phyloP scores from a whole-genome alignment of 352 stramenopile genomes.

The Pythium periplocum region DNA sequence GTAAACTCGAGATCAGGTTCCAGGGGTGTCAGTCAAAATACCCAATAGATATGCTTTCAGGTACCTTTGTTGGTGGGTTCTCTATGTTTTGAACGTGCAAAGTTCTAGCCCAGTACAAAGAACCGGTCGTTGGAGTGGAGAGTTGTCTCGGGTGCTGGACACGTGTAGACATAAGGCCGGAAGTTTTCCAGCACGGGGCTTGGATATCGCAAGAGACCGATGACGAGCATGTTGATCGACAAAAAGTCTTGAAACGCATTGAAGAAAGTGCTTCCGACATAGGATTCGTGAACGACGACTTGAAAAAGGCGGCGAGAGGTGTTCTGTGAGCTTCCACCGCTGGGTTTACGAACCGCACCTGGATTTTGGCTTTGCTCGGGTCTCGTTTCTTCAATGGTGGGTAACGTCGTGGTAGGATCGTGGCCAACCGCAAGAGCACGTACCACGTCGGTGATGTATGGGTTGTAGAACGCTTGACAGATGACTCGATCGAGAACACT shows the following conservation, averaged over 20 bases:
- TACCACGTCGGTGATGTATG: constrained; percentile 65
- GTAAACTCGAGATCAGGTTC: constrained; percentile 5
- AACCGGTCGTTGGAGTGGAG: constrained; percentile 48
- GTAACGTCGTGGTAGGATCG: not conserved
- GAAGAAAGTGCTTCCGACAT: constrained; percentile 34
- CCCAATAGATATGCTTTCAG: constrained; percentile 3
- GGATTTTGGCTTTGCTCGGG: not conserved
- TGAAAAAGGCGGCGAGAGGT: constrained; percentile 24
- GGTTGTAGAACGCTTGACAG: constrained; percentile 79
- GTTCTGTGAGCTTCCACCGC: too few relatives aligned
- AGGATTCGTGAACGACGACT: constrained; percentile 29
- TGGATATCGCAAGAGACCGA: constrained; percentile 42
- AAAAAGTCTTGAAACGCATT: constrained; percentile 46
- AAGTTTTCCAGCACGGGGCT: constrained; percentile 42
- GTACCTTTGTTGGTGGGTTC: not conserved
- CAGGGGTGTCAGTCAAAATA: not conserved
- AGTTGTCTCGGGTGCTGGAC: constrained; percentile 31
- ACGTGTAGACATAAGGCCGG: constrained; percentile 61
- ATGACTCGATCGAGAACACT: constrained; percentile 58
- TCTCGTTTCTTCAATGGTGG: not conserved
- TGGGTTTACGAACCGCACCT: too few relatives aligned
- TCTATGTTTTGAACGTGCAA: not conserved
- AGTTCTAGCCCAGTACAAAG: constrained; percentile 39
- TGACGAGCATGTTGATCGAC: constrained; percentile 32
- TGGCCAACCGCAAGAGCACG: constrained; percentile 40